Percentiles rank a stretch among this genome's conserved stretches.
phyloP scores from a whole-genome alignment of 805 yeast genomes.

The Pichia californica region DNA sequence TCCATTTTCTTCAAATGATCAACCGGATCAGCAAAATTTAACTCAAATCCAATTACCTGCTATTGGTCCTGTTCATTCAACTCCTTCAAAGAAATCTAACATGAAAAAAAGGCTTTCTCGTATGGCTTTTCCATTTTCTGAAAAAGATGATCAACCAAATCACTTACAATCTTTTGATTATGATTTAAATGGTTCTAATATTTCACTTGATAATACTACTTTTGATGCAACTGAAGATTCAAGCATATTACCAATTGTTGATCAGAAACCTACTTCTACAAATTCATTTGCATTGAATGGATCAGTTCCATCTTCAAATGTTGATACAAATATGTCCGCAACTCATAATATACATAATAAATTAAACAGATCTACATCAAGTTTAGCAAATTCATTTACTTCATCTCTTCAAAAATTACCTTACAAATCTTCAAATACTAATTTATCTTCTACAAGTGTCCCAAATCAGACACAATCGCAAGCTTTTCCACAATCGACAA shows the following conservation, averaged over 20 bases:
- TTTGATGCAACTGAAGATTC: too few relatives aligned
- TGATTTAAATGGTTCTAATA: too few relatives aligned
- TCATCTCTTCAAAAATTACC: background rate
- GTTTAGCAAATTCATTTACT: background rate
- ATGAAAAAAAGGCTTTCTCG: slow-evolving; percentile 6
- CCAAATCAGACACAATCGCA: background rate
- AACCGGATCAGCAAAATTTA: too few relatives aligned
- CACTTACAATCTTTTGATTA: background rate
- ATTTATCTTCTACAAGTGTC: background rate
- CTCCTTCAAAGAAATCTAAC: slow-evolving; percentile 4
- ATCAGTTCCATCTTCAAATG: background rate
- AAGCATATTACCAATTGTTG: background rate
- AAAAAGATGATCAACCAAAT: background rate
- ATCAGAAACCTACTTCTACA: background rate
- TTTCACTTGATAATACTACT: too few relatives aligned
- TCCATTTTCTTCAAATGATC: background rate
- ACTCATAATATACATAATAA: background rate
- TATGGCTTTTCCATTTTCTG: slow-evolving; percentile 4
- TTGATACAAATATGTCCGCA: background rate
- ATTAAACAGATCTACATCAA: background rate
- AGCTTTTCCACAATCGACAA: too few relatives aligned
- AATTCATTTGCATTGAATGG: background rate
- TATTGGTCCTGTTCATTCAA: slow-evolving; percentile 1
- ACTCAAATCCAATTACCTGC: background rate
- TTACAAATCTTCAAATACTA: background rate